Base-by-base conservation (phyloP, 495 filamentous ascomycete genomes). In the Bathelium albidoporum region DNA sequence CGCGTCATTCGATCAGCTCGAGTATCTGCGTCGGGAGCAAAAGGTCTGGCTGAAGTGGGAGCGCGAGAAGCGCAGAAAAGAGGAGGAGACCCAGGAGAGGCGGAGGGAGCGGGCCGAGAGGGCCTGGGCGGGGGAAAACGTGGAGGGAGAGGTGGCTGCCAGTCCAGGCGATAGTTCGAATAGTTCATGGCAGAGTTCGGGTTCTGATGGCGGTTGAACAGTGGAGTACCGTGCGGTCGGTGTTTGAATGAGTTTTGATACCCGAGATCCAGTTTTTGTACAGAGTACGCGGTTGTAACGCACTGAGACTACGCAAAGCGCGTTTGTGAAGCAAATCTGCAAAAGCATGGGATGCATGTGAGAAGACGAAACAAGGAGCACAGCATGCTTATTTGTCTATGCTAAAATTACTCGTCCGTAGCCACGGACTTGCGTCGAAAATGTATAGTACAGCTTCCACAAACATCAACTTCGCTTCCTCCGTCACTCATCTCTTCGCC, bases 1-100 rank as follows among this genome's bases (percentile, higher is more conserved):
- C 16, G 72, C 66, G 16, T 71, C 70, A 28, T 73, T 76, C 62
- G 68, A 72, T 18, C 72, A 74, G 39, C 53, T 79, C 2, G 72
- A 73, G 20, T 65, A 65, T 26, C 59, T 73, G 18, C 69, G 66
- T 29, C 70, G 74, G 55, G 76, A 79, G 64, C 67, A 64, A 16
- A 70, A 73, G 59, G 70, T 65, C n/a, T 67, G 72, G 18, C 29
- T 71, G 45, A 49, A 65, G 32, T 62, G 66, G 32, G 64, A 74
- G 36, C 63, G 65, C 14, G 34, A 65, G 24, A 58, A 58, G 0
- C 2, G 58, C 36, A 32, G 22, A 9, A 58, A 61, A 28, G 20
- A 22, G 14, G 59, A 36, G 49, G 49, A 22, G 29, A 44, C 14
- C 2, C 49, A 36, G n/a, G 16, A 29, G 14, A 64, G 1, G 24